Evolutionary conservation across 352 stramenopile species (phyloP).

Genomic region (Globisporangium heterothallicum): DNA sequence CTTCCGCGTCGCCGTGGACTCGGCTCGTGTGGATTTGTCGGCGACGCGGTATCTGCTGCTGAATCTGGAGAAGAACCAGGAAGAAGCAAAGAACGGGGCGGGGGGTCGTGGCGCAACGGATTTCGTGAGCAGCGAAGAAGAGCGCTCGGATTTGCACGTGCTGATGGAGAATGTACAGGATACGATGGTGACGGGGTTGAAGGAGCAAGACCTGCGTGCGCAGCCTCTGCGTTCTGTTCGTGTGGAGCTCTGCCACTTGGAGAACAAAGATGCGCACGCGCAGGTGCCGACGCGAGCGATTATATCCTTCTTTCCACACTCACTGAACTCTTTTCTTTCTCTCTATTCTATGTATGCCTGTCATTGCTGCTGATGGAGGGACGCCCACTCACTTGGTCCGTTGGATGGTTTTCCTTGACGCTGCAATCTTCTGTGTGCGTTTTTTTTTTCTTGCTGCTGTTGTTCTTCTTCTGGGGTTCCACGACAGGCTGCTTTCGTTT

Average conservation of each 20-base stretch:
- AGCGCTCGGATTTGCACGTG: slow-evolving; percentile 66
- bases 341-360: neutral
- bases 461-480: slow-evolving; percentile 10
- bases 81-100: slow-evolving; percentile 39
- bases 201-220: slow-evolving; percentile 56
- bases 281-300: slow-evolving; percentile 66
- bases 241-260: slow-evolving; percentile 79
- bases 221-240: slow-evolving; percentile 76
- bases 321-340: neutral
- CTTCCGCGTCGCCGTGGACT: slow-evolving; percentile 77
- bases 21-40: slow-evolving; percentile 61
- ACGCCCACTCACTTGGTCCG: too few species aligned
- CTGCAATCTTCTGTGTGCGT: neutral
- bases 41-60: slow-evolving; percentile 74
- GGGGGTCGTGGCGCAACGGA: slow-evolving; percentile 3
- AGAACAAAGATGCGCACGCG: slow-evolving; percentile 84
- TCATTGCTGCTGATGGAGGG: slow-evolving; percentile 4
- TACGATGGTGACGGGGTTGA: slow-evolving; percentile 70
- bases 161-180: slow-evolving; percentile 82
- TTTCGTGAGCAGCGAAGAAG: slow-evolving; percentile 41
- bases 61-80: slow-evolving; percentile 79
- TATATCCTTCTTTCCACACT: slow-evolving; percentile 20
- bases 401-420: slow-evolving; percentile 13
- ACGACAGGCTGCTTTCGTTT: slow-evolving; percentile 73
- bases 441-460: slow-evolving; percentile 8